Conservation (phyloP, 192 early-diverging fungal genomes). For the Obelidium mucronatum region DNA sequence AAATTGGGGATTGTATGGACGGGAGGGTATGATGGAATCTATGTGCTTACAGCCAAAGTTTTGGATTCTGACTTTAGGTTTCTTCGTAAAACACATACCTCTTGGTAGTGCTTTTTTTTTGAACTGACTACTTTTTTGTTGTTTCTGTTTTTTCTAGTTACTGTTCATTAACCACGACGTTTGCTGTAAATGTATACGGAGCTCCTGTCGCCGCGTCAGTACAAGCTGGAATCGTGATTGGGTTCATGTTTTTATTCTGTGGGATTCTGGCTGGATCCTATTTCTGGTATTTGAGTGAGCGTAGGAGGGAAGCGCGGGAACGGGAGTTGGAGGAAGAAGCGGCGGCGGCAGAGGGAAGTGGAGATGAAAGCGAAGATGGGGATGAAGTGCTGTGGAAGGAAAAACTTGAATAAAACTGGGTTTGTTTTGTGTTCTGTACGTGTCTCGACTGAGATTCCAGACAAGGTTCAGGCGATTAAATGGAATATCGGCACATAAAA, state of each 20-base stretch:
- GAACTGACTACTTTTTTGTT: neutral
- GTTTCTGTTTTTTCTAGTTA: constrained; percentile 16
- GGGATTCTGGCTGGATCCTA: constrained; percentile 18
- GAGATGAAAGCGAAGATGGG: neutral
- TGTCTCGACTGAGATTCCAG: too few species aligned
- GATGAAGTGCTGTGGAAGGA: constrained; percentile 33
- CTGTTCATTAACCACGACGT: constrained; percentile 19
- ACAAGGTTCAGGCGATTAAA: too few species aligned
- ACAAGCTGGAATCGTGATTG: constrained; percentile 33
- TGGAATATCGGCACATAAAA: too few species aligned
- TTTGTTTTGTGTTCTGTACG: too few species aligned
- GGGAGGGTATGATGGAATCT: constrained; percentile 16
- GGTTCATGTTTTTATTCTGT: neutral
- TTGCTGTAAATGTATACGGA: constrained; percentile 34
- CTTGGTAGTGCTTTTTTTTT: constrained; percentile 26
- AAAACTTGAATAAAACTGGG: constrained; percentile 27
- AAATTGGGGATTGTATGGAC: constrained; percentile 27
- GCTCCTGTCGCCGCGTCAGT: constrained; percentile 13
- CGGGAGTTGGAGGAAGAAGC: constrained; percentile 16
- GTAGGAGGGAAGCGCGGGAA: constrained; percentile 13
- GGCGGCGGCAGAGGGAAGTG: neutral
- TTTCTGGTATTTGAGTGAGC: constrained; percentile 21
- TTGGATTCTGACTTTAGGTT: constrained; percentile 34
- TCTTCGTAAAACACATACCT: too few species aligned
- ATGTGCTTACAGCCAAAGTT: constrained; percentile 35